Evolutionary conservation across 129 eudicot species (phyloP), one percentile per base, ranked within the genome.

Genomic region (Helichrysum umbraculigerum): DNA sequence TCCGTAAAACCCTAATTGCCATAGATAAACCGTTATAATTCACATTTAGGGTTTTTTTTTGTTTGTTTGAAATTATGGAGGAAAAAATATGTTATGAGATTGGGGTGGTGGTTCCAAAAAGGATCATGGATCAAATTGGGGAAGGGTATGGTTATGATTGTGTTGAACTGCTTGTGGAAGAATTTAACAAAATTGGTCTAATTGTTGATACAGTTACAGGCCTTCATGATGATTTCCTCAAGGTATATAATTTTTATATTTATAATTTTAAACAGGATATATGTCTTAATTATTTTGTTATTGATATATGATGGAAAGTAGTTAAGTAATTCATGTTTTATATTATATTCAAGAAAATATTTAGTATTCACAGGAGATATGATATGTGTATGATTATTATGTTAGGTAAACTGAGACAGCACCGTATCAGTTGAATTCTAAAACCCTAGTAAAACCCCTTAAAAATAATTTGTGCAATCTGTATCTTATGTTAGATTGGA

Each of bases 131-230:
- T 17, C 77, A 70, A 59, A 73, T 79, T 79, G 76, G 54, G 30
- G 85, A 75, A 54, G 83, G 62, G 2, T 76, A 72, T 29, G 80
- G 68, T 6, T 33, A 19, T 80, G 87, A 87, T 84, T 92, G 90
- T 86, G 76, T 86, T 66, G 86, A 91, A 75, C 82, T 91, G 74
- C 90, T 94, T 59, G 86, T 89, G 66, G 83, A 78, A 59, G 88
- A 91, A 73, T 88, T 94, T 52, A 73, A 65, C 59, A 87, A 80
- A 73, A 71, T 59, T 72, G 99, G 99, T 8, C 54, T 94, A 0
- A 57, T 91, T 61, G 90, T 89, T 73, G 96, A 89, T 20, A 87
- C 84, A 79, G 88, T 91, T 76, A 58, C 81, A 67, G 99, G 99
- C 62, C 81, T 91, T 77, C 90, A 88, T 66, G 85, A 84, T 77